Evolutionary conservation across 257 asterid species (phyloP), one percentile per base, ranked within the genome.

Genomic region (Salvia splendens): DNA sequence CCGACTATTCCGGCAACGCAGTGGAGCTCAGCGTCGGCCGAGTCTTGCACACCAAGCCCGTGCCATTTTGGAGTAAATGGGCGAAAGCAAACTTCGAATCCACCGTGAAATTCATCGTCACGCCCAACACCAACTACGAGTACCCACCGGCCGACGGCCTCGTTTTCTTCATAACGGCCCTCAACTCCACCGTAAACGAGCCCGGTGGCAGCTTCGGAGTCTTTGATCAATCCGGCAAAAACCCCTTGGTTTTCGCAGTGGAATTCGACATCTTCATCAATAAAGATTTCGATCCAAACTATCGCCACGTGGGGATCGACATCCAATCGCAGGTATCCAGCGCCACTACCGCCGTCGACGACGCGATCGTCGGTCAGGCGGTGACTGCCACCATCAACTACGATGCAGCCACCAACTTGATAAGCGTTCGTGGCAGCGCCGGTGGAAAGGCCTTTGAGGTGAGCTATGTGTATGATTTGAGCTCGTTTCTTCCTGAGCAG

Each of bases 151-250:
- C 42, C 42, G 62, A 66, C 62, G 71, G 71, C 61, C 12, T 66
- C 5, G 35, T 30, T 42, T 66, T 66, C 71, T 66, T 52, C 62
- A 40, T 66, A 15, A 50, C n/a, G 1, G 52, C 71, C 30, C 41
- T 24, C 9, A 12, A 20, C 64, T 20, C 32, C 43, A n/a, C 71
- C 54, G 16, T 20, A 16, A 28, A 8, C 1, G 12, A 30, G 5
- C 8, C 6, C 15, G 53, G 51, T 1, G 53, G 52, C 42, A 20
- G 16, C 51, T 8, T 66, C 53, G 71, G 71, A 3, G 20, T 52
- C 43, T 66, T 52, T 1, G 30, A 24, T 24, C 30, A 24, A 1
- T 24, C 30, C 30, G 30, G 30, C 30, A 24, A 24, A 24, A 24
- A 24, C 11, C 15, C 3, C 24, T 4, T 38, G 1, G 24, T 65